phyloP scores from a whole-genome alignment of 2,329 filamentous ascomycete genomes.

The Cadophora malorum region DNA sequence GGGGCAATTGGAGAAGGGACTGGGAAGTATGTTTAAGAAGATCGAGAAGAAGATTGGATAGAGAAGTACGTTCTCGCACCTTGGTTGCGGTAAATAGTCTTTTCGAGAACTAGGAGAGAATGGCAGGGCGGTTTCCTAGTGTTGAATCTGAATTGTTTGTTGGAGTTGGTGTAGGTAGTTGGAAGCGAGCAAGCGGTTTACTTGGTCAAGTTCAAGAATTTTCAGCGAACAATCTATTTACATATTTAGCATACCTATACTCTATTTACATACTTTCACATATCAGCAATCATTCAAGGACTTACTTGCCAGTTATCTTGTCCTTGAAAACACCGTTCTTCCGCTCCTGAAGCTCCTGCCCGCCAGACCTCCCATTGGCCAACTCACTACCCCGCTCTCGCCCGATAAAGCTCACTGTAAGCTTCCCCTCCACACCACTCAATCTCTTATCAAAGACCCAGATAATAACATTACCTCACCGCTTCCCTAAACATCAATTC shows the following conservation, averaged over 20 bases:
- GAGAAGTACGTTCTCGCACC: neutral
- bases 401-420: constrained; percentile 21
- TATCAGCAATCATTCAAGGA: neutral
- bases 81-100: neutral
- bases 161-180: neutral
- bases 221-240: constrained; percentile 2
- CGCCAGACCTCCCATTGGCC: neutral
- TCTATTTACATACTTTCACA: neutral
- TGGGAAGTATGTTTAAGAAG: constrained; percentile 76
- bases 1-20: constrained; percentile 70
- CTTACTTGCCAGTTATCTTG: neutral
- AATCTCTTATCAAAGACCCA: constrained; percentile 25
- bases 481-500: constrained; percentile 4
- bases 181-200: constrained; percentile 3
- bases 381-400: neutral
- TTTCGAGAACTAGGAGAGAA: too few species aligned
- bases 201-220: neutral
- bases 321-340: neutral
- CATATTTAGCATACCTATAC: neutral
- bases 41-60: constrained; percentile 69
- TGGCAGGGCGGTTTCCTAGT: neutral
- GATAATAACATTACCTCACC: constrained; percentile 31
- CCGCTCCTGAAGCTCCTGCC: neutral
- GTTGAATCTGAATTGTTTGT: too few species aligned
- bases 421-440: constrained; percentile 18